Evolutionary conservation across 2,329 filamentous ascomycete species (phyloP), one percentile per base, ranked within the genome.

Genomic region (Conoideocrella luteorostrata): DNA sequence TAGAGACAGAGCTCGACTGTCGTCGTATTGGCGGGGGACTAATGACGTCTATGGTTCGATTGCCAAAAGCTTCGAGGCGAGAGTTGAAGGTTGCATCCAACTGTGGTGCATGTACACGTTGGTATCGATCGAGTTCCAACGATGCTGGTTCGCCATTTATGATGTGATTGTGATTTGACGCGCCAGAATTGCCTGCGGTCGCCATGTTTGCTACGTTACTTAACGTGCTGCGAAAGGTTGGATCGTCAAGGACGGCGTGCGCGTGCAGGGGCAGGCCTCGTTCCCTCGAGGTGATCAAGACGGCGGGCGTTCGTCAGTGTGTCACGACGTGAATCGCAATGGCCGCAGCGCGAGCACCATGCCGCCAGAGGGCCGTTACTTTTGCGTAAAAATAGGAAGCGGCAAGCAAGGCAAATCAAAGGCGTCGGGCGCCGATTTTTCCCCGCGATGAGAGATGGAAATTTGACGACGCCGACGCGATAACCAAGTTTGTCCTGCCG

Each of bases 1-100:
- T 40, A 15, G 36, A 29, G 13, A 21, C 13, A 9, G 30, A 23
- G 11, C 23, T 32, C n/a, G 38, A 37, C 7, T 30, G 32, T 43
- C 59, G 53, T 42, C 53, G 56, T 33, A 58, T 41, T 3, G 49
- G 56, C 20, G 57, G 56, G 11, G 61, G 59, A 47, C 57, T 65
- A 43, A 59, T 55, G 41, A 55, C 51, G 26, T 38, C 40, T 28
- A 48, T 38, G 37, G 13, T 43, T 32, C 41, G 37, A 34, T 26
- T 44, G 28, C 43, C 47, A 22, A 41, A 44, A 21, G 41, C 43
- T 18, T 42, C 39, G 34, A 47, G 44, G 3, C 22, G 43, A 7
- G 37, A 28, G 24, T 28, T 9, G 7, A 35, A 24, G 17, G 30
- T 38, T 4, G 35, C 29, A n/a, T n/a, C n/a, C n/a, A n/a, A n/a